These are phyloP conservation scores for Pyricularia pennisetigena DNA, from an alignment of 2,329 filamentous ascomycete species.

Conservation along the genomic window DNA sequence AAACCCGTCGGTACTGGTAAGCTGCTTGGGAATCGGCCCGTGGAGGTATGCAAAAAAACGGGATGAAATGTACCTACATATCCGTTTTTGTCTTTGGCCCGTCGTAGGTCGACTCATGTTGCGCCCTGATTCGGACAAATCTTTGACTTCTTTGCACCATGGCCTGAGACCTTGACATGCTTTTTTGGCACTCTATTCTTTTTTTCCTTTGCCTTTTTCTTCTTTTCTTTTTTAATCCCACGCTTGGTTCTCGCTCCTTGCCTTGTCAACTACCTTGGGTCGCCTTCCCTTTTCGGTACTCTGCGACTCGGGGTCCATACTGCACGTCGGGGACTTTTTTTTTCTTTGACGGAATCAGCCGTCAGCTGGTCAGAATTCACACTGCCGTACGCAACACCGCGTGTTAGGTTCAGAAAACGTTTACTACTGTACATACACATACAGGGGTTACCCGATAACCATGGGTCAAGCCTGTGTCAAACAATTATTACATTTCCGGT, in stretches of 20 bases:
- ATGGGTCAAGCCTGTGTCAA: not conserved
- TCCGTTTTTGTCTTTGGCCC: not conserved
- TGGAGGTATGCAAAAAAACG: not conserved
- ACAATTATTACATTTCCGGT: not conserved
- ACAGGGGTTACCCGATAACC: not conserved
- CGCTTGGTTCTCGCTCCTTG: not conserved
- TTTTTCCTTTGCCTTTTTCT: not conserved
- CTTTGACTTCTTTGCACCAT: not conserved
- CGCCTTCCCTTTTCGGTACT: not conserved
- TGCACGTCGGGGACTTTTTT: not conserved
- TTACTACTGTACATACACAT: not conserved
- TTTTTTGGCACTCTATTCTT: not conserved
- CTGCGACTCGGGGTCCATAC: not conserved
- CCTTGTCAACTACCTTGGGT: not conserved
- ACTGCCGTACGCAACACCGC: not conserved
- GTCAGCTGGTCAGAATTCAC: not conserved
- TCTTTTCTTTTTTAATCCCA: not conserved
- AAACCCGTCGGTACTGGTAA: not conserved
- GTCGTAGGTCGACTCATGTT: not conserved
- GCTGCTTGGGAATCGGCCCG: not conserved
- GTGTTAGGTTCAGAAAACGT: too few species aligned
- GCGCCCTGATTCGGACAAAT: not conserved
- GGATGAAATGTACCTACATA: not conserved
- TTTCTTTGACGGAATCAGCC: not conserved
- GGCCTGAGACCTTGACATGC: not conserved